Evolutionary conservation across 768 basidiomycete species (phyloP).

Genomic region (Podaxis sp.): DNA sequence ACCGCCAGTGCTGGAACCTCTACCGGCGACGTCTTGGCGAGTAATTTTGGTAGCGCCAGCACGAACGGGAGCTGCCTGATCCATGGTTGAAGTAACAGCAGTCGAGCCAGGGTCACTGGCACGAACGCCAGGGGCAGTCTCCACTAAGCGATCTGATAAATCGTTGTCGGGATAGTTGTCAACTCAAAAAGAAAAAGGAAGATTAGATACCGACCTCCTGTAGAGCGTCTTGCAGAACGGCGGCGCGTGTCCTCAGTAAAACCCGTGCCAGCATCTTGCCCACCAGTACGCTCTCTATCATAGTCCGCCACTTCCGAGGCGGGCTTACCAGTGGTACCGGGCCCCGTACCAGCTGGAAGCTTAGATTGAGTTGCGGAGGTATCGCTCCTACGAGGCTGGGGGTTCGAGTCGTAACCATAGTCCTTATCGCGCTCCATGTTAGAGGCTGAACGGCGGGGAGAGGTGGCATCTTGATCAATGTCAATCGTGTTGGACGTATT

Average conservation of each 20-base stretch:
- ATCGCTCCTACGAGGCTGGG: not conserved
- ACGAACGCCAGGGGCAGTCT: no score
- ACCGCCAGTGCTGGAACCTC: not conserved
- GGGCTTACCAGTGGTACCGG: conserved; percentile 21
- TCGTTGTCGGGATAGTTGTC: no score
- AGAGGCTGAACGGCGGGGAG: not conserved
- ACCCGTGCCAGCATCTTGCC: conserved; percentile 17
- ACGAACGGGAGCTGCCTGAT: no score
- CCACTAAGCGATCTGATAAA: no score
- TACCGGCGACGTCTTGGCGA: not conserved
- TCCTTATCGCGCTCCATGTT: not conserved
- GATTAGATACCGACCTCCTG: no score
- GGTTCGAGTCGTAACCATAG: not conserved
- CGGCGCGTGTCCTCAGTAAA: no score
- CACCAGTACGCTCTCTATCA: conserved; percentile 9
- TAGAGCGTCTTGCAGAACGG: no score
- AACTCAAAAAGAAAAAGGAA: no score
- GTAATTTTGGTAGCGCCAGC: no score
- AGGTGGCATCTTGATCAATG: not conserved
- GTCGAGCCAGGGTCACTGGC: no score
- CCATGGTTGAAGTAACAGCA: no score
- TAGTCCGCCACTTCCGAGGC: conserved; percentile 6
- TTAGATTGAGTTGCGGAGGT: conserved; percentile 7
- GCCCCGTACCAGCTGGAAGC: conserved; percentile 24
- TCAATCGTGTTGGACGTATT: not conserved